A percentile compares a stretch with the other conserved stretches of the same genome.
phyloP scores from a whole-genome alignment of 257 asterid species.

The Lantana camara region DNA sequence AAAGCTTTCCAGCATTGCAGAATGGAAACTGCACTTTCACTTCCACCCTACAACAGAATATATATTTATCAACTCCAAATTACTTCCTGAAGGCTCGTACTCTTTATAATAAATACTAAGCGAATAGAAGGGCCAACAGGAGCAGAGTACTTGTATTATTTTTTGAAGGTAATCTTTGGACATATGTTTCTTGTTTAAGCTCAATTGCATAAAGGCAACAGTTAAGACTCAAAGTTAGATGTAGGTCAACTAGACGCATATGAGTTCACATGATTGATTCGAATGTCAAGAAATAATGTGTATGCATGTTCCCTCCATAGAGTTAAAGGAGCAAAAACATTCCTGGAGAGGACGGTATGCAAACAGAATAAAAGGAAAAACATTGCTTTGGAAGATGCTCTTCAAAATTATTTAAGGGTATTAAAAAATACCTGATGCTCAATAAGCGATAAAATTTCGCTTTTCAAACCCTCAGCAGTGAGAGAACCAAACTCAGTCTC shows the following conservation, averaged over 20 bases:
- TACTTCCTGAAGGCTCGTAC: slow-evolving; percentile 20
- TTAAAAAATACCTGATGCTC: slow-evolving; percentile 66
- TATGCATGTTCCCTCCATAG: neutral
- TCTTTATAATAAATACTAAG: slow-evolving; percentile 23
- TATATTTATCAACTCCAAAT: slow-evolving; percentile 30
- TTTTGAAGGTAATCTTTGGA: slow-evolving; percentile 1
- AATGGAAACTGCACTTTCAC: slow-evolving; percentile 64
- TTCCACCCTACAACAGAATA: slow-evolving; percentile 59
- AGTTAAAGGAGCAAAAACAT: slow-evolving; percentile 25
- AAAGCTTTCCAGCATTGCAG: slow-evolving; percentile 77
- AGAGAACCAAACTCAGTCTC: slow-evolving; percentile 78
- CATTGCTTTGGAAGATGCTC: slow-evolving; percentile 13
- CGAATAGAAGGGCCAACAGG: neutral
- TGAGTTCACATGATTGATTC: no score
- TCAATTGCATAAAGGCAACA: no score
- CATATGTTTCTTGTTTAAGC: no score
- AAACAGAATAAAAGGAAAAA: slow-evolving; percentile 12
- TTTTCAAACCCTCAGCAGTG: slow-evolving; percentile 80
- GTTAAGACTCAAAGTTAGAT: no score
- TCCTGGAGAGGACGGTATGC: neutral
- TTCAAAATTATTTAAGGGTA: slow-evolving; percentile 21
- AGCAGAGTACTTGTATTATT: slow-evolving; percentile 7
- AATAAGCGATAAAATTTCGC: slow-evolving; percentile 73
- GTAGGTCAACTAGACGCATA: slow-evolving; percentile 11
- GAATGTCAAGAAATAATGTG: neutral